Conservation (phyloP, 2,329 filamentous ascomycete species). For the Metarhizium humberi region DNA sequence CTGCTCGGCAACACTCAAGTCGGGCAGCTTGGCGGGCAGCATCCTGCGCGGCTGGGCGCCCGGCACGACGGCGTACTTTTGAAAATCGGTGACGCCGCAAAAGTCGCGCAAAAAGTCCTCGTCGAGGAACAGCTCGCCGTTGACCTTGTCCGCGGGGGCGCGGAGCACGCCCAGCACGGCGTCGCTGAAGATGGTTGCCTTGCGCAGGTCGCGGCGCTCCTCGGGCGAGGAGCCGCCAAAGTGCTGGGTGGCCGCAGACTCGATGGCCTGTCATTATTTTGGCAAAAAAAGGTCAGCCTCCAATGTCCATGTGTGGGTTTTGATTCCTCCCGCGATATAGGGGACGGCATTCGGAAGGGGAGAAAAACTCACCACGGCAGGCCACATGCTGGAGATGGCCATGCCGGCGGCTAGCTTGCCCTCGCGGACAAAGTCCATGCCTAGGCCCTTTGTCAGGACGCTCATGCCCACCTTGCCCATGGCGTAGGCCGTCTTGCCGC, state of each 20-base stretch:
- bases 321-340: too few relatives aligned
- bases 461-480: slow-evolving; percentile 74
- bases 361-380: too few relatives aligned
- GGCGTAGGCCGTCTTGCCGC: slow-evolving; percentile 79
- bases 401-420: too few relatives aligned
- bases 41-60: slow-evolving; percentile 60
- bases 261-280: too few relatives aligned
- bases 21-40: slow-evolving; percentile 63
- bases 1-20: slow-evolving; percentile 66
- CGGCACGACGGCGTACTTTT: slow-evolving; percentile 59
- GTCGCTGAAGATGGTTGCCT: slow-evolving; percentile 28
- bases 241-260: too few relatives aligned
- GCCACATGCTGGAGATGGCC: too few relatives aligned
- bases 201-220: too few relatives aligned
- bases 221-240: too few relatives aligned
- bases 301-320: too few relatives aligned
- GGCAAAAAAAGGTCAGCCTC: too few relatives aligned
- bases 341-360: too few relatives aligned
- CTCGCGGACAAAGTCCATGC: slow-evolving; percentile 49
- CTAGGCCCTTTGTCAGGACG: slow-evolving; percentile 70
- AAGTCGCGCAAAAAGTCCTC: slow-evolving; percentile 69
- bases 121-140: slow-evolving; percentile 64
- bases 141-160: slow-evolving; percentile 51
- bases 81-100: slow-evolving; percentile 59
- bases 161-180: slow-evolving; percentile 64